These are phyloP conservation scores for Aspergillus steynii DNA, from an alignment of 495 filamentous ascomycete genomes.

Conservation along the genomic window DNA sequence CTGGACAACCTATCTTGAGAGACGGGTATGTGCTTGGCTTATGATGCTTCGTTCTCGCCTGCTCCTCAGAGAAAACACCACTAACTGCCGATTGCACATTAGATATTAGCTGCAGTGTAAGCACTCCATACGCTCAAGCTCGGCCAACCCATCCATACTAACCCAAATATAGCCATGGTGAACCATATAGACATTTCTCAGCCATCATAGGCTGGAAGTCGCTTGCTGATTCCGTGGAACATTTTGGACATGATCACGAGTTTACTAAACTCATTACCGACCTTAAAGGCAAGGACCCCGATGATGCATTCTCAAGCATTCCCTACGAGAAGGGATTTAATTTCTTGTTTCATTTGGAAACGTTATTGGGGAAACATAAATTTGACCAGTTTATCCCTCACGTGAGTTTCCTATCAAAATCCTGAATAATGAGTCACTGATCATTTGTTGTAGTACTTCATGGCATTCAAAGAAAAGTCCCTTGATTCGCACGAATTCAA, in stretches of 20 bases:
- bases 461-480: conserved; percentile 73
- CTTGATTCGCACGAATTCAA: conserved; percentile 94
- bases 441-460: conserved; percentile 65
- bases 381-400: conserved; percentile 94
- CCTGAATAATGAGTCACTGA: background rate
- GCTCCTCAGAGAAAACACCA: background rate
- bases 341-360: conserved; percentile 83
- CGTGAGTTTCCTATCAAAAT: conserved; percentile 33
- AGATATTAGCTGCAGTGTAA: conserved; percentile 32
- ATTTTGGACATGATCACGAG: conserved; percentile 78
- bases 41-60: background rate
- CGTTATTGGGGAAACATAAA: conserved; percentile 76
- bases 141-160: conserved; percentile 6
- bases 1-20: conserved; percentile 93
- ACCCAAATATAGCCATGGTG: conserved; percentile 59
- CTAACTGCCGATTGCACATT: conserved; percentile 12
- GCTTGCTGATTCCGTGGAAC: conserved; percentile 70
- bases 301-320: conserved; percentile 88
- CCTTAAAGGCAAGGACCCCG: conserved; percentile 87
- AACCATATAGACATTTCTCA: conserved; percentile 85
- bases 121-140: background rate
- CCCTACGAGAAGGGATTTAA: conserved; percentile 76
- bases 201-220: conserved; percentile 72
- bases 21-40: conserved; percentile 51
- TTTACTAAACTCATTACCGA: conserved; percentile 89